Percentiles rank a stretch among this genome's conserved stretches.
Conservation (phyloP, 768 basidiomycete species). For the Polyporus arcularius region DNA sequence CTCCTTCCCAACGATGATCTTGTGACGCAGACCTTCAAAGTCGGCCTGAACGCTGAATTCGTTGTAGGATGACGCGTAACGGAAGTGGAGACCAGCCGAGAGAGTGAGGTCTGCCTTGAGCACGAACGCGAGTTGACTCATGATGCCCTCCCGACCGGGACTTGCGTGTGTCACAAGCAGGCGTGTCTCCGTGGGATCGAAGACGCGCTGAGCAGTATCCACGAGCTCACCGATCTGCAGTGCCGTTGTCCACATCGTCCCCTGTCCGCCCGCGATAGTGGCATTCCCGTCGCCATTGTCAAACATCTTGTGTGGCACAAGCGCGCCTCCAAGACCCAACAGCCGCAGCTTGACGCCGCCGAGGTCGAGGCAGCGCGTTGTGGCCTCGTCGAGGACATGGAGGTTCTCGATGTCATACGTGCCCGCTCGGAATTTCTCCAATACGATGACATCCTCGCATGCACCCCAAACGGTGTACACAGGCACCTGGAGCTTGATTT, state of each 20-base stretch:
- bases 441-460: slow-evolving; percentile 90
- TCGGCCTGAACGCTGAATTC: slow-evolving; percentile 93
- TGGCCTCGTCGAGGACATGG: slow-evolving; percentile 91
- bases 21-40: slow-evolving; percentile 84
- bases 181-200: slow-evolving; percentile 91
- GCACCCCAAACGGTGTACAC: slow-evolving; percentile 98
- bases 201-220: slow-evolving; percentile 94
- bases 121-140: slow-evolving; percentile 86
- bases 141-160: slow-evolving; percentile 90
- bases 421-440: slow-evolving; percentile 90
- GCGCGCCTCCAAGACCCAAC: slow-evolving; percentile 94
- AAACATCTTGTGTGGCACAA: slow-evolving; percentile 94
- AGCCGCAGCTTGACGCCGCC: slow-evolving; percentile 93
- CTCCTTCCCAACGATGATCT: slow-evolving; percentile 76
- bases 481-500: slow-evolving; percentile 88
- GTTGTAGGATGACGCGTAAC: slow-evolving; percentile 94
- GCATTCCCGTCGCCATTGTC: slow-evolving; percentile 92
- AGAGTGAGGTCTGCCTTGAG: slow-evolving; percentile 94
- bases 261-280: slow-evolving; percentile 97
- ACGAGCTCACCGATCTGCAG: slow-evolving; percentile 98
- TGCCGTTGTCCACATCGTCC: slow-evolving; percentile 98
- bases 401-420: slow-evolving; percentile 87
- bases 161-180: slow-evolving; percentile 91
- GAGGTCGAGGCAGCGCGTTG: slow-evolving; percentile 88
- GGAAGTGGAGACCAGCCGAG: slow-evolving; percentile 95